Base-by-base conservation (phyloP, 805 yeast genomes). In the Candida ovalis region DNA sequence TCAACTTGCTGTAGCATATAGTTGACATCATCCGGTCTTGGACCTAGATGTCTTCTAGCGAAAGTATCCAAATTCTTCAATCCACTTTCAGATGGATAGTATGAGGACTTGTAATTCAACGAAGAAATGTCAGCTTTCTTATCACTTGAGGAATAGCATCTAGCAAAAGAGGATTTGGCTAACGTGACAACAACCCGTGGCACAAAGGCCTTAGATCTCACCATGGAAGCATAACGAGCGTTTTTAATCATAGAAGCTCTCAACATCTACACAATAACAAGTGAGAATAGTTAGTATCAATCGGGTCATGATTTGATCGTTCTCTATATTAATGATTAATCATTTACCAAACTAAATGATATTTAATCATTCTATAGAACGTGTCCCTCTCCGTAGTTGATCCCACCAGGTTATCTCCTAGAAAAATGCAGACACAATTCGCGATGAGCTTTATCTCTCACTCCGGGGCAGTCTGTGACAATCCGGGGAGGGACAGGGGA, bases 31-130 rank as follows among this genome's bases (percentile, higher is more conserved):
- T 55, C 59, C 0, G 87, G 82, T 13, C 78, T 73, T 22, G 95
- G 89, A 12, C 99, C 99, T 49, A 92, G 73, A 68, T 94, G 99
- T 60, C 98, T 87, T 61, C 95, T 80, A 43, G 86, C 79, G 67
- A 92, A 94, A 1, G 94, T 84, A 63, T 94, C 99, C 48, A 88
- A 73, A 44, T 50, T 57, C 18, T 56, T 44, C 39, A 56, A 48
- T n/a, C 52, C 53, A 7, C 49, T 42, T 19, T 54, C 41, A 22
- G 71, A 62, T 8, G 82, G 76, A 49, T 72, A 68, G 56, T 75
- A 80, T 7, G 83, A 68, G 28, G 66, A 55, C 2, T 63, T 61
- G 59, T 81, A 84, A 53, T 75, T 70, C 2, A 67, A 66, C n/a
- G 84, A 75, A 15, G 85, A 77, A 10, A 85, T 74, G 55, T 81